These are phyloP conservation scores for Oryza brachyantha DNA, from an alignment of 176 grass and related monocot species.

Conservation along the genomic window DNA sequence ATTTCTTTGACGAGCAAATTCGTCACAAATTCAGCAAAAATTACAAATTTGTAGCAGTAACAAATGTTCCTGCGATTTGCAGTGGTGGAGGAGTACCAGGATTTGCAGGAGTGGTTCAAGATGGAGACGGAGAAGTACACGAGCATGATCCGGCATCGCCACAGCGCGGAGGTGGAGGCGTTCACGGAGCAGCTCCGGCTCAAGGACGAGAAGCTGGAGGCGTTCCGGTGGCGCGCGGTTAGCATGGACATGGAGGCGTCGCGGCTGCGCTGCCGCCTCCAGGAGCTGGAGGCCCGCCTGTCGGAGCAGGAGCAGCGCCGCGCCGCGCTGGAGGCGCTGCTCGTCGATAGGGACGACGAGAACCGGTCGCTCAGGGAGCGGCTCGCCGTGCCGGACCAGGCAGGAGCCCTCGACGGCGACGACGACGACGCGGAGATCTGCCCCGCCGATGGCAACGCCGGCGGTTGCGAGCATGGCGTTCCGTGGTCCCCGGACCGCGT, in stretches of 20 bases:
- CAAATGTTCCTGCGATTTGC: neutral
- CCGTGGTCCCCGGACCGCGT: slow-evolving; percentile 8
- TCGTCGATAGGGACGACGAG: slow-evolving; percentile 48
- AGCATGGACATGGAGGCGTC: slow-evolving; percentile 56
- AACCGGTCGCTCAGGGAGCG: slow-evolving; percentile 43
- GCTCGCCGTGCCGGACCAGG: slow-evolving; percentile 16
- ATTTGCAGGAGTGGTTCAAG: slow-evolving; percentile 74
- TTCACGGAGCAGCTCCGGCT: slow-evolving; percentile 79
- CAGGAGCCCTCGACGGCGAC: neutral
- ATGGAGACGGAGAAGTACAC: slow-evolving; percentile 73
- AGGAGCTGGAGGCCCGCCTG: slow-evolving; percentile 56
- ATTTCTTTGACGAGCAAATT: neutral
- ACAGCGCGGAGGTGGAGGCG: slow-evolving; percentile 69
- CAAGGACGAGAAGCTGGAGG: slow-evolving; percentile 82
- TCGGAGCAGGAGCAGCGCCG: slow-evolving; percentile 41
- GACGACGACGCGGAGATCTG: neutral
- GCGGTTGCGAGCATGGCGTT: neutral
- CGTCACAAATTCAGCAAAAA: neutral
- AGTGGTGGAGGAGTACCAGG: slow-evolving; percentile 55
- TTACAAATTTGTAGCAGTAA: too few relatives aligned
- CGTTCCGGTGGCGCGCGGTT: slow-evolving; percentile 51
- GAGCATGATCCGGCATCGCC: slow-evolving; percentile 55
- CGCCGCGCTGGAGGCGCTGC: slow-evolving; percentile 39
- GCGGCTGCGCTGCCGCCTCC: slow-evolving; percentile 51
- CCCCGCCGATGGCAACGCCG: neutral